A percentile compares a stretch with the other conserved stretches of the same genome.
phyloP scores from a whole-genome alignment of 371 early-diverging fungal genomes.

The Rhizopus delemar region DNA sequence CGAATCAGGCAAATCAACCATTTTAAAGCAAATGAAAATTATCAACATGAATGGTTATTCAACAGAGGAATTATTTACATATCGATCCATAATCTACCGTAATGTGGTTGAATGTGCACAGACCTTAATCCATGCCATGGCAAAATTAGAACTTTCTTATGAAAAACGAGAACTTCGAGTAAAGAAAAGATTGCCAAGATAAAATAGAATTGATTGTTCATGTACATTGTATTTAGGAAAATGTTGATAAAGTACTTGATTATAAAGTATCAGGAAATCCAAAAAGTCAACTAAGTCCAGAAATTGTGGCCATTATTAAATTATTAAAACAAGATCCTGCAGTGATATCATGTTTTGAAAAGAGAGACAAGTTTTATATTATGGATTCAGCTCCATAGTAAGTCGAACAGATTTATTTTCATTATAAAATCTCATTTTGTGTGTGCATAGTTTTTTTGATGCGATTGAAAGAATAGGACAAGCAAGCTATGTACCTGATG shows the following conservation, averaged over 20 bases:
- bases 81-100: slow-evolving; percentile 71
- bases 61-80: slow-evolving; percentile 73
- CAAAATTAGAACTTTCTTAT: slow-evolving; percentile 19
- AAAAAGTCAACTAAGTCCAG: slow-evolving; percentile 35
- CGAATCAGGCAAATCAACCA: slow-evolving; percentile 90
- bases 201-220: neutral
- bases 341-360: slow-evolving; percentile 57
- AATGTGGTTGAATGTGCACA: slow-evolving; percentile 80
- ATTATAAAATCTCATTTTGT: neutral
- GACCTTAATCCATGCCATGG: slow-evolving; percentile 62
- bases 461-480: slow-evolving; percentile 59
- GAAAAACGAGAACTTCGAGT: neutral
- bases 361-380: slow-evolving; percentile 70
- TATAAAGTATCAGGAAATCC: slow-evolving; percentile 33
- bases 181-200: neutral
- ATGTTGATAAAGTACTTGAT: slow-evolving; percentile 15
- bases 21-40: slow-evolving; percentile 93
- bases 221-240: neutral
- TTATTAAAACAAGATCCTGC: slow-evolving; percentile 70
- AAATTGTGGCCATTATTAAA: slow-evolving; percentile 65
- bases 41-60: slow-evolving; percentile 89
- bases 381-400: slow-evolving; percentile 77
- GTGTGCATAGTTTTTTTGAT: slow-evolving; percentile 53
- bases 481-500: slow-evolving; percentile 58
- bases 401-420: neutral